A percentile compares a stretch with the other conserved stretches of the same genome.
These are phyloP conservation scores for Penicillium turbatum DNA, from an alignment of 495 filamentous ascomycete genomes.

Conservation along the genomic window DNA sequence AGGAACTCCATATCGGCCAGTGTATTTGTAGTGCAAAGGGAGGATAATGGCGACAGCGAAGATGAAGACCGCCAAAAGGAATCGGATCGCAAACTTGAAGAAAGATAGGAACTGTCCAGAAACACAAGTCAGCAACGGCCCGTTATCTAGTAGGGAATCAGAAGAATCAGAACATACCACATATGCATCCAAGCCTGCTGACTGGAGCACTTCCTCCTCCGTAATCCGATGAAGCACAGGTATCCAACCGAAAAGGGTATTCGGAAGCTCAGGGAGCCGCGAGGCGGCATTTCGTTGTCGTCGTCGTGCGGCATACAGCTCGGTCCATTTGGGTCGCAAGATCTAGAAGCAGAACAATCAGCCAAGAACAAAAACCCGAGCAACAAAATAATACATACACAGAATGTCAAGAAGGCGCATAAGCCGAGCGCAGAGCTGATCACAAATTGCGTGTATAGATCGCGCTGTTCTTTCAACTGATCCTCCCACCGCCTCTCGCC, in stretches of 20 bases:
- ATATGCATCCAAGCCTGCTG: constrained; percentile 91
- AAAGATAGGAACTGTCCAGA: constrained; percentile 74
- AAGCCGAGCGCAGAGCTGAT: constrained; percentile 56
- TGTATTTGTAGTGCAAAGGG: constrained; percentile 74
- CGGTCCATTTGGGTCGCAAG: constrained; percentile 86
- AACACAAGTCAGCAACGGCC: constrained; percentile 2
- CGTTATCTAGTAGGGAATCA: neutral
- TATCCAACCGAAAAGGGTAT: constrained; percentile 92
- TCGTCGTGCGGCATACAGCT: constrained; percentile 86
- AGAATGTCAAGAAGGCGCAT: constrained; percentile 59
- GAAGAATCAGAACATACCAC: constrained; percentile 58
- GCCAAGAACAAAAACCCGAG: neutral
- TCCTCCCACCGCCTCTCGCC: constrained; percentile 30
- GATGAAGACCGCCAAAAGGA: constrained; percentile 72
- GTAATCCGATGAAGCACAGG: constrained; percentile 81
- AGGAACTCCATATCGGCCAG: constrained; percentile 43
- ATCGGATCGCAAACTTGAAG: constrained; percentile 87
- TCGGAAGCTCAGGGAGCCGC: constrained; percentile 76
- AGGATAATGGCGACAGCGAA: constrained; percentile 76
- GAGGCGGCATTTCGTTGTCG: constrained; percentile 62
- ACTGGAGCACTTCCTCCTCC: constrained; percentile 82
- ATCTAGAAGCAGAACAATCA: constrained; percentile 39
- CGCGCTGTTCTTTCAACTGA: constrained; percentile 42
- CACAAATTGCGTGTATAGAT: constrained; percentile 55
- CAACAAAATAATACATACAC: constrained; percentile 39